These are phyloP conservation scores for Acer saccharum DNA, from an alignment of 345 rosid genomes.

Conservation along the genomic window DNA sequence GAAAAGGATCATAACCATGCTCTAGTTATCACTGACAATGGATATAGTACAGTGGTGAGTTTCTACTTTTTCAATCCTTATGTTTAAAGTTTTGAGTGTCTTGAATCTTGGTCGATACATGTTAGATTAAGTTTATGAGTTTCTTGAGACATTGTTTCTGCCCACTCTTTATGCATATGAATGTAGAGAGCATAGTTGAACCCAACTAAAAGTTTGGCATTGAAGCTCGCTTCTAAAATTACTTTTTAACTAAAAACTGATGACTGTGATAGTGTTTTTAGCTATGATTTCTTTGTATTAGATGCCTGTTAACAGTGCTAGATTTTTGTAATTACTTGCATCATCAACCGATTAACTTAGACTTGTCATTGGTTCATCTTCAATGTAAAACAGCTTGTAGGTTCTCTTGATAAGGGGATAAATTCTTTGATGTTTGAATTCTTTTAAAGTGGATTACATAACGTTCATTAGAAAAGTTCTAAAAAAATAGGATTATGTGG, in stretches of 20 bases:
- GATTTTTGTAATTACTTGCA: neutral
- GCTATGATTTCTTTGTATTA: neutral
- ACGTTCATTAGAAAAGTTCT: neutral
- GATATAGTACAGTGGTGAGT: conserved; percentile 55
- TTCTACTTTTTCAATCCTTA: conserved; percentile 11
- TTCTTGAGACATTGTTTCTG: conserved; percentile 2
- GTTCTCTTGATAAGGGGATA: neutral
- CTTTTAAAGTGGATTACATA: neutral
- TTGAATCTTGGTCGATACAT: neutral
- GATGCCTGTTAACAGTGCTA: neutral
- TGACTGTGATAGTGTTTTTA: neutral
- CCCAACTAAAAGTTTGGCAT: neutral
- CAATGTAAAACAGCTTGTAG: neutral
- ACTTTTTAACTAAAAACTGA: neutral
- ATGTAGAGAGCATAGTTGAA: neutral
- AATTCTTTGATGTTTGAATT: neutral
- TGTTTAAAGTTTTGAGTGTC: conserved; percentile 1
- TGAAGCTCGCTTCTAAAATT: neutral
- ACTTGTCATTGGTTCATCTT: neutral
- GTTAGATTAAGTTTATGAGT: neutral
- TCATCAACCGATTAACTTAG: neutral
- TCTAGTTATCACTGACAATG: conserved; percentile 47
- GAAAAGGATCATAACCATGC: conserved; percentile 79
- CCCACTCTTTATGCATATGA: neutral
- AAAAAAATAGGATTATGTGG: neutral